phyloP scores from a whole-genome alignment of 176 grass and related monocot species.

The Avena insularis region DNA sequence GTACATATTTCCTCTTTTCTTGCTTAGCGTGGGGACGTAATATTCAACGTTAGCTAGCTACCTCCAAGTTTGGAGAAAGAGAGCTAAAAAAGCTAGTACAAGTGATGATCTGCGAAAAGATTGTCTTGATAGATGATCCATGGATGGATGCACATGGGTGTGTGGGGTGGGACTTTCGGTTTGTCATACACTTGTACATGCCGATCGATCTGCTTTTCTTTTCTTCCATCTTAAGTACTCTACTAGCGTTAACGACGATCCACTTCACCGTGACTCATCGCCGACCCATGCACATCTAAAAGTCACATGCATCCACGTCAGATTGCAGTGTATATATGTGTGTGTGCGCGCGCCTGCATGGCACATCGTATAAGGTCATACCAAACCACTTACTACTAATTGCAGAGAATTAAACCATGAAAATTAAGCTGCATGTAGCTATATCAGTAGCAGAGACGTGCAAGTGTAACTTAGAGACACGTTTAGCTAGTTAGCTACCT shows the following conservation, averaged over 20 bases:
- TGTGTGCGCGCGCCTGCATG: neutral
- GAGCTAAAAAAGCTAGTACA: neutral
- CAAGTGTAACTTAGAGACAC: neutral
- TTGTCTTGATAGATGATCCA: neutral
- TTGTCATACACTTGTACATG: constrained; percentile 4
- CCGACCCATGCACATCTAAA: neutral
- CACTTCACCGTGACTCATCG: constrained; percentile 38
- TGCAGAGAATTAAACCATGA: neutral
- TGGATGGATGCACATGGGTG: constrained; percentile 27
- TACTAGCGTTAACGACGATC: neutral
- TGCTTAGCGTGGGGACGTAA: neutral
- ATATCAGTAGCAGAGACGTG: neutral
- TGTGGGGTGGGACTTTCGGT: constrained; percentile 40
- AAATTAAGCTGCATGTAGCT: neutral
- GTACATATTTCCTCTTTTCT: neutral
- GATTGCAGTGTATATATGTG: neutral
- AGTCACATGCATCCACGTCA: neutral
- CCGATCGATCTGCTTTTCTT: neutral
- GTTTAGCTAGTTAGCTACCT: neutral
- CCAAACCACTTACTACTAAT: neutral
- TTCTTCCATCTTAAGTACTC: constrained; percentile 36
- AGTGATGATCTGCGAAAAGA: constrained; percentile 35
- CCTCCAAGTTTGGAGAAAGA: constrained; percentile 19
- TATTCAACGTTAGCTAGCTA: constrained; percentile 11
- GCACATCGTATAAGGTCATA: neutral